A percentile compares a stretch with the other conserved stretches of the same genome.
phyloP scores from a whole-genome alignment of 2,329 filamentous ascomycete genomes.

The Sordariomycetes sp. region DNA sequence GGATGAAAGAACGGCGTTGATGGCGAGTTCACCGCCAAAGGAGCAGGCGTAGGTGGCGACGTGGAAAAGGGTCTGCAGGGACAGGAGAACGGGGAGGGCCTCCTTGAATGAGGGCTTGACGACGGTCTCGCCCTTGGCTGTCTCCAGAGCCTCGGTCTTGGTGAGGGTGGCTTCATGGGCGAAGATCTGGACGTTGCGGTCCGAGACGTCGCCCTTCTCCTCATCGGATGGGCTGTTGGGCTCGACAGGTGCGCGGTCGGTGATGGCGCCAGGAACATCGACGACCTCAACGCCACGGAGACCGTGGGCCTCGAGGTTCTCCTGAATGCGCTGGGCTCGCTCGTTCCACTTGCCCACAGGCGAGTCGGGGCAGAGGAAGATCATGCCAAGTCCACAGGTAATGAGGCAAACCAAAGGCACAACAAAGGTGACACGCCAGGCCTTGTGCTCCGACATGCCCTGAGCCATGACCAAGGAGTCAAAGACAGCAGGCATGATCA shows the following conservation, averaged over 20 bases:
- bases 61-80: conserved; percentile 46
- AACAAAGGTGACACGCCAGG: conserved; percentile 80
- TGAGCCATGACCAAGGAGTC: conserved; percentile 58
- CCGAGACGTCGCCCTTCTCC: conserved; percentile 3
- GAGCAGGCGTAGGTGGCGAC: conserved; percentile 52
- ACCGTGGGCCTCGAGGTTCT: conserved; percentile 39
- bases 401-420: conserved; percentile 74
- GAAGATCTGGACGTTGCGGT: background rate
- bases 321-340: conserved; percentile 48
- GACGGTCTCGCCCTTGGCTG: conserved; percentile 41
- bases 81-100: conserved; percentile 33
- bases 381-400: conserved; percentile 54
- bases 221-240: conserved; percentile 24
- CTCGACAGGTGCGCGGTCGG: conserved; percentile 26
- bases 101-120: conserved; percentile 47
- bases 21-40: conserved; percentile 53
- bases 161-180: conserved; percentile 20
- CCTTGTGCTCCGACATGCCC: conserved; percentile 54
- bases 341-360: conserved; percentile 77
- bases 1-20: conserved; percentile 49
- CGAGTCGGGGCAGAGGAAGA: conserved; percentile 71
- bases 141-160: conserved; percentile 42
- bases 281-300: conserved; percentile 33
- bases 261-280: conserved; percentile 38
- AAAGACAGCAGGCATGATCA: conserved; percentile 85